Conservation (phyloP, 495 filamentous ascomycete species). For the Podospora australis region DNA sequence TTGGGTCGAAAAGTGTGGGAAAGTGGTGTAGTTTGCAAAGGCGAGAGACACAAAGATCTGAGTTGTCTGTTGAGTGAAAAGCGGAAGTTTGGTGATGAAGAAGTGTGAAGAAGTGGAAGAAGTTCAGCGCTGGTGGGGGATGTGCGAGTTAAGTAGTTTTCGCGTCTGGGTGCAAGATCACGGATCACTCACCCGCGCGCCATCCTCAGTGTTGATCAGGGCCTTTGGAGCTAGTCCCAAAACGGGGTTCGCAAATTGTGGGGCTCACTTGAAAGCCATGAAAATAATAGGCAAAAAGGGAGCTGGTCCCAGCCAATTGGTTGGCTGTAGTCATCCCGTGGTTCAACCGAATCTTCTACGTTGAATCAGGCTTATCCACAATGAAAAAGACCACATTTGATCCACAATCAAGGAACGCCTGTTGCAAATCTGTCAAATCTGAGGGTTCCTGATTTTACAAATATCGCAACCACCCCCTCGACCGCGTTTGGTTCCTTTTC, state of each 20-base stretch:
- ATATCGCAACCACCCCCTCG: constrained; percentile 6
- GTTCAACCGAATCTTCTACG: not conserved
- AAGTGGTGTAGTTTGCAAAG: constrained; percentile 25
- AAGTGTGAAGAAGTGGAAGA: constrained; percentile 33
- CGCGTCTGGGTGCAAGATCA: constrained; percentile 43
- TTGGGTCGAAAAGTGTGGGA: constrained; percentile 29
- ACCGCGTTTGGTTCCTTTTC: not conserved
- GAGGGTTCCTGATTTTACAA: constrained; percentile 20
- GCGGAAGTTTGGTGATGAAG: constrained; percentile 28
- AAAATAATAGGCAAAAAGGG: constrained; percentile 15
- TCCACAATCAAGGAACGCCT: not conserved
- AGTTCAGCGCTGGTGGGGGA: constrained; percentile 38
- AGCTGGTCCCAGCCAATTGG: constrained; percentile 6
- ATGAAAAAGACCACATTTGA: not conserved
- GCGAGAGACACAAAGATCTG: constrained; percentile 16
- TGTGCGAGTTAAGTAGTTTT: constrained; percentile 47
- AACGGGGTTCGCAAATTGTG: constrained; percentile 16
- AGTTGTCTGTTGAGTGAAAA: constrained; percentile 16
- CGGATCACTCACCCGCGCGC: constrained; percentile 32
- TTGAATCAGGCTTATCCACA: not conserved
- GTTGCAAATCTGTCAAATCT: constrained; percentile 2
- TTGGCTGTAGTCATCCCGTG: constrained; percentile 7
- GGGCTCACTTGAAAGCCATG: constrained; percentile 4
- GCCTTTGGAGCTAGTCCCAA: constrained; percentile 37
- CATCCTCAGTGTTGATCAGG: constrained; percentile 27